phyloP scores from a whole-genome alignment of 2,329 filamentous ascomycete genomes.

The Fonsecaea multimorphosa region DNA sequence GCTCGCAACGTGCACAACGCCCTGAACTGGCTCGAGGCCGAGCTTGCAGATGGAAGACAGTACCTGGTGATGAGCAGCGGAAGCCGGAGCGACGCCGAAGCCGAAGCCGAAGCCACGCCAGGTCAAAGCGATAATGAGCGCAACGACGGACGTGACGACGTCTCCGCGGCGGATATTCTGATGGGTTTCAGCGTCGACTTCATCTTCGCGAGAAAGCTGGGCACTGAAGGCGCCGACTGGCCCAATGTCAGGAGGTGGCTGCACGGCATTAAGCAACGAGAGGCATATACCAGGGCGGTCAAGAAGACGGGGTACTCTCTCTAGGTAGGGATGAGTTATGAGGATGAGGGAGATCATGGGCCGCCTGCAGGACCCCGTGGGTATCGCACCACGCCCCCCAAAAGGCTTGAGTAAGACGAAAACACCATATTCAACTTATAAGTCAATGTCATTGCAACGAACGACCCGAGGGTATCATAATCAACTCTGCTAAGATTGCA shows the following conservation, averaged over 20 bases:
- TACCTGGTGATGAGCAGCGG: not conserved
- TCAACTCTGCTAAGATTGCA: not conserved
- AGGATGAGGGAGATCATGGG: not conserved
- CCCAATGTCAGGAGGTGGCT: slow-evolving; percentile 34
- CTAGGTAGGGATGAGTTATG: not conserved
- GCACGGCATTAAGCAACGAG: slow-evolving; percentile 20
- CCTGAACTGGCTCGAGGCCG: slow-evolving; percentile 53
- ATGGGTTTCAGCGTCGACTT: slow-evolving; percentile 53
- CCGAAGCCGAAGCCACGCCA: no score
- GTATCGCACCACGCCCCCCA: no score
- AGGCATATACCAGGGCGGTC: slow-evolving; percentile 35
- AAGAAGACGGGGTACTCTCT: slow-evolving; percentile 37
- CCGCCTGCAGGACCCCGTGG: no score
- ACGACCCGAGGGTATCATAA: slow-evolving; percentile 7
- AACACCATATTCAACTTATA: not conserved
- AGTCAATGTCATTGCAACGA: slow-evolving; percentile 1
- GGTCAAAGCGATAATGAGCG: not conserved
- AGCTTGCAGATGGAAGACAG: slow-evolving; percentile 43
- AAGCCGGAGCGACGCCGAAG: slow-evolving; percentile 39
- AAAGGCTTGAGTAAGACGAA: not conserved
- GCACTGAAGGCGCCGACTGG: slow-evolving; percentile 29
- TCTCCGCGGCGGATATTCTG: slow-evolving; percentile 55
- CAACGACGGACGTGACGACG: slow-evolving; percentile 41
- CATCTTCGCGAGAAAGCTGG: slow-evolving; percentile 43
- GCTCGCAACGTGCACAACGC: slow-evolving; percentile 54